These are phyloP conservation scores for Aspergillus sp. DNA, from an alignment of 2,329 filamentous ascomycete species.

Conservation along the genomic window DNA sequence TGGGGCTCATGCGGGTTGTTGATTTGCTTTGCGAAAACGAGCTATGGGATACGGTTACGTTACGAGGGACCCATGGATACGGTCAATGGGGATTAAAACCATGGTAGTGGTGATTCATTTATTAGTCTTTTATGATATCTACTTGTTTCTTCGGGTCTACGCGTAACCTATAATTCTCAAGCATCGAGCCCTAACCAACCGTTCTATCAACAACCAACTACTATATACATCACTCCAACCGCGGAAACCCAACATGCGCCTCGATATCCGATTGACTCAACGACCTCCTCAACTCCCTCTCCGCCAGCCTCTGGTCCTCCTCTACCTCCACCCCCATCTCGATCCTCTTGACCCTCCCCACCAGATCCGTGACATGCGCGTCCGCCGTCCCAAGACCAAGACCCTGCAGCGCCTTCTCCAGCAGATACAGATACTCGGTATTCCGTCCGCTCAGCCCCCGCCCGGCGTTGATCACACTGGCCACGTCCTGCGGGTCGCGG, in stretches of 20 bases:
- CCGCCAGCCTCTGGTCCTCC: conserved; percentile 23
- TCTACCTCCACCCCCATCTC: conserved; percentile 32
- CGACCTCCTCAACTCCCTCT: conserved; percentile 18
- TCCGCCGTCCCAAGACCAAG: conserved; percentile 71
- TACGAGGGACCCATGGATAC: no score
- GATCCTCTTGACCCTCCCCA: conserved; percentile 58
- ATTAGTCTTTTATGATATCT: neutral
- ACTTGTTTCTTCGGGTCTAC: no score
- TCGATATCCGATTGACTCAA: conserved; percentile 10
- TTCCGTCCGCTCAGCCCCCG: conserved; percentile 81
- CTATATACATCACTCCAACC: conserved; percentile 10
- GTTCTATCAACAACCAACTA: no score
- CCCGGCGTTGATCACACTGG: conserved; percentile 68
- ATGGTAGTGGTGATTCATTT: neutral
- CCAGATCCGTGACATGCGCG: conserved; percentile 75
- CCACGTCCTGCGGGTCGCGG: conserved; percentile 70
- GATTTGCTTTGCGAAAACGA: no score
- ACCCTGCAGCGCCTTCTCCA: conserved; percentile 65
- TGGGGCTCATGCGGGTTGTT: no score
- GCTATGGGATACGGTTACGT: no score
- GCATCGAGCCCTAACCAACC: neutral
- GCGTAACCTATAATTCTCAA: neutral
- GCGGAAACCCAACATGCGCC: conserved; percentile 5
- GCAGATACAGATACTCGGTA: conserved; percentile 72
- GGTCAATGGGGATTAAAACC: no score